Conservation (phyloP, 2,329 filamentous ascomycete species). For the Botrytis elliptica region DNA sequence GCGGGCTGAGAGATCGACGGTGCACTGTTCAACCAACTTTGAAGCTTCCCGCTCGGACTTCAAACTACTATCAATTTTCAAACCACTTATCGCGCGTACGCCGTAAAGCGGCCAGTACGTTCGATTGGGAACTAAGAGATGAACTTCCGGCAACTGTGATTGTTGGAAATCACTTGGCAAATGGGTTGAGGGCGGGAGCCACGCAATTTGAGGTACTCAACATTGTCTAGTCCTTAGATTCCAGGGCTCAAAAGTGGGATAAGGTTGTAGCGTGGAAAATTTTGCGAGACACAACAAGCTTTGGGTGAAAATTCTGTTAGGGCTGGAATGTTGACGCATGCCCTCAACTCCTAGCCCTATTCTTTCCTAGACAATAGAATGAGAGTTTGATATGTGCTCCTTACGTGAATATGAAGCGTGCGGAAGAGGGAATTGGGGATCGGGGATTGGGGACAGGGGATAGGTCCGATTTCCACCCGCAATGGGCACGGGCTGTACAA, state of each 20-base stretch:
- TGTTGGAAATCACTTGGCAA: background rate
- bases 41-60: background rate
- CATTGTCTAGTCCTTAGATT: background rate
- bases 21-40: conserved; percentile 4
- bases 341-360: background rate
- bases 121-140: background rate
- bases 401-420: background rate
- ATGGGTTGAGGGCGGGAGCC: background rate
- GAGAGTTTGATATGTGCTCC: too few species aligned
- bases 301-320: background rate
- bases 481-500: background rate
- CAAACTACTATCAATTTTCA: background rate
- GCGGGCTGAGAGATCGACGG: background rate
- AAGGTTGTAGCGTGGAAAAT: background rate
- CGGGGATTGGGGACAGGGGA: background rate
- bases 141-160: background rate
- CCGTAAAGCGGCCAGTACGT: background rate
- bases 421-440: background rate
- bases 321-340: background rate
- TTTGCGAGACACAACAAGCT: background rate
- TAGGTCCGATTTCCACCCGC: background rate
- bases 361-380: background rate
- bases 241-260: conserved; percentile 4
- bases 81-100: background rate
- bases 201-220: background rate